Percentiles rank a stretch among this genome's conserved stretches.
Evolutionary conservation across 73 alveolate species (phyloP).

Genomic region (Blepharisma stoltei): DNA sequence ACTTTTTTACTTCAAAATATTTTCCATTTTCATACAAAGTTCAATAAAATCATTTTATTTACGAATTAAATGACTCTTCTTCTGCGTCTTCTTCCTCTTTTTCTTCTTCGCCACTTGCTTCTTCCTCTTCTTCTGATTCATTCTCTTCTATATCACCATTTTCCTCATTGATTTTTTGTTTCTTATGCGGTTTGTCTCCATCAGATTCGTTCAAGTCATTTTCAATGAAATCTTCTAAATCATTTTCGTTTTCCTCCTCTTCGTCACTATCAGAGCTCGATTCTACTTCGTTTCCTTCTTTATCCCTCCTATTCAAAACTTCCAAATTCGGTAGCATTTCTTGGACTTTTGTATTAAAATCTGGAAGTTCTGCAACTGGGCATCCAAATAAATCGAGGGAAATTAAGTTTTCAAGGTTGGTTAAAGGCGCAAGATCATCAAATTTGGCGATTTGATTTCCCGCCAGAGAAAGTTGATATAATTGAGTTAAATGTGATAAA

Average conservation of each 20-base stretch:
- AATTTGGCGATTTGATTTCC: constrained; percentile 37
- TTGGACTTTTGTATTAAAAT: constrained; percentile 30
- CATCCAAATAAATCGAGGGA: constrained; percentile 35
- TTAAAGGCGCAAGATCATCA: constrained; percentile 34
- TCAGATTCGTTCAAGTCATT: constrained; percentile 9
- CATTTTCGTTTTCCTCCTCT: constrained; percentile 41
- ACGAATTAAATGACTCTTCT: not conserved
- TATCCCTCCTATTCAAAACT: constrained; percentile 40
- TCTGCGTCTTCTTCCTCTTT: constrained; percentile 32
- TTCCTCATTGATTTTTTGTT: constrained; percentile 23
- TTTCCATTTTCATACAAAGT: no score
- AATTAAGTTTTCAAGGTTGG: constrained; percentile 25
- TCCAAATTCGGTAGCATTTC: constrained; percentile 25
- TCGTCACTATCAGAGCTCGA: constrained; percentile 37
- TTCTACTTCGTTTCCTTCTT: constrained; percentile 43
- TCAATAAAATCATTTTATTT: no score
- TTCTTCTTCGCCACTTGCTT: not conserved
- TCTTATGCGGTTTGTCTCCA: constrained; percentile 32
- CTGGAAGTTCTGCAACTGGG: constrained; percentile 32
- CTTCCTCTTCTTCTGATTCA: constrained; percentile 27
- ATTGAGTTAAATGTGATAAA: constrained; percentile 14
- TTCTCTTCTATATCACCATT: constrained; percentile 31
- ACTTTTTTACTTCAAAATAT: no score
- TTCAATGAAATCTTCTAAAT: constrained; percentile 18
- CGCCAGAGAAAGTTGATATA: constrained; percentile 38